Evolutionary conservation across 805 yeast species (phyloP).

Genomic region (Jamesozyma gamospora): DNA sequence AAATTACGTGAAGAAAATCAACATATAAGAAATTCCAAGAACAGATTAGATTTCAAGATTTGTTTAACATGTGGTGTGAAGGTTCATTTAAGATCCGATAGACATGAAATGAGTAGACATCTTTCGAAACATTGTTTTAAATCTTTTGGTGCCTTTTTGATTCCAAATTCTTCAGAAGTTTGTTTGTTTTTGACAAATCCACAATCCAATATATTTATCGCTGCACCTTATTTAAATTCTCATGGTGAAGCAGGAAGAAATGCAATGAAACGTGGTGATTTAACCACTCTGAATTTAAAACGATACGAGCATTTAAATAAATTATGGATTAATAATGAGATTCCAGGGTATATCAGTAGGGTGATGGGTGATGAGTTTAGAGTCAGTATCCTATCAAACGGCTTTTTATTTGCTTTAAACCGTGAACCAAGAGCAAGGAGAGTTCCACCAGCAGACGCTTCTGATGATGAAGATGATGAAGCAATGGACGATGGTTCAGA

Average conservation of each 20-base stretch:
- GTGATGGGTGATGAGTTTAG: conserved; percentile 29
- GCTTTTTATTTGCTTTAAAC: conserved; percentile 19
- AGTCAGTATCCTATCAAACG: conserved; percentile 21
- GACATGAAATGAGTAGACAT: conserved; percentile 26
- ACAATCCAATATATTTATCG: conserved; percentile 29
- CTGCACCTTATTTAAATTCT: conserved; percentile 61
- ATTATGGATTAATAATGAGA: conserved; percentile 52
- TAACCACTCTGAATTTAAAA: conserved; percentile 41
- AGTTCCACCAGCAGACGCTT: conserved; percentile 8
- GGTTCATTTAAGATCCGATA: conserved; percentile 26
- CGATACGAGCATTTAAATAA: conserved; percentile 50
- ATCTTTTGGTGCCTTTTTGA: conserved; percentile 30
- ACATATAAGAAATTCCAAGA: conserved; percentile 18
- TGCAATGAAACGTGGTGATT: conserved; percentile 43
- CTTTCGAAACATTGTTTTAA: conserved; percentile 22
- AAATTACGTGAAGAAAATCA: conserved; percentile 26
- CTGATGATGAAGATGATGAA: conserved; percentile 16
- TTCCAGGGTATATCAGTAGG: conserved; percentile 39
- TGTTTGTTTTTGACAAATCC: conserved; percentile 28
- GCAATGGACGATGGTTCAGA: conserved; percentile 17
- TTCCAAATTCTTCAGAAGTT: conserved; percentile 30
- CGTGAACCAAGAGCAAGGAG: conserved; percentile 19
- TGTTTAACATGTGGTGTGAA: conserved; percentile 40
- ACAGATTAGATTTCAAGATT: conserved; percentile 35
- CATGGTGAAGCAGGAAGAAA: conserved; percentile 67